A percentile compares a stretch with the other conserved stretches of the same genome.
Conservation (phyloP, 768 basidiomycete species). For the Pulveroboletus ravenelii region DNA sequence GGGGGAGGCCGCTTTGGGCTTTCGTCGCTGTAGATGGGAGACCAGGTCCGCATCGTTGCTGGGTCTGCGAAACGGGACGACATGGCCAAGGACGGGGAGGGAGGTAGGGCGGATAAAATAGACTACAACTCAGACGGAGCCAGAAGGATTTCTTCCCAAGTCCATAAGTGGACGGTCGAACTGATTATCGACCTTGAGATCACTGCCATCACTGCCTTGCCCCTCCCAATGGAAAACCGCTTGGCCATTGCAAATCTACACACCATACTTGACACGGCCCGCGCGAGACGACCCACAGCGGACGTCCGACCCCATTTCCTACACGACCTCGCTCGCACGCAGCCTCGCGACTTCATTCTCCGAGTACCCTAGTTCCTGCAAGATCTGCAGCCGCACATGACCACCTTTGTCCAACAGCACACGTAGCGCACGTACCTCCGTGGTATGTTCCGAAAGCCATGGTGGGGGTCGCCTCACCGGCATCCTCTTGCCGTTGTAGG, state of each 20-base stretch:
- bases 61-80: constrained; percentile 28
- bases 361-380: constrained; percentile 42
- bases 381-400: constrained; percentile 28
- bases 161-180: constrained; percentile 30
- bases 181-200: constrained; percentile 30
- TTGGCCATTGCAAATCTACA: constrained; percentile 20
- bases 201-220: constrained; percentile 19
- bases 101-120: constrained; percentile 21
- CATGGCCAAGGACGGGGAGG: constrained; percentile 15
- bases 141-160: constrained; percentile 20
- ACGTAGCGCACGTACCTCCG: constrained; percentile 46
- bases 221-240: constrained; percentile 23
- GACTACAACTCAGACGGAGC: constrained; percentile 23
- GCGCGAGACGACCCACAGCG: constrained; percentile 25
- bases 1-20: constrained; percentile 27
- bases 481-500: constrained; percentile 79
- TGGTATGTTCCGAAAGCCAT: constrained; percentile 82
- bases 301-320: constrained; percentile 27
- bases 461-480: constrained; percentile 72
- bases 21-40: constrained; percentile 28
- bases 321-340: constrained; percentile 40
- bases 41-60: constrained; percentile 27
- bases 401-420: neutral
- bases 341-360: constrained; percentile 39
- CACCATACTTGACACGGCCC: constrained; percentile 16